phyloP scores from a whole-genome alignment of 139 green algal species.

The Chlamydomonas sp. region DNA sequence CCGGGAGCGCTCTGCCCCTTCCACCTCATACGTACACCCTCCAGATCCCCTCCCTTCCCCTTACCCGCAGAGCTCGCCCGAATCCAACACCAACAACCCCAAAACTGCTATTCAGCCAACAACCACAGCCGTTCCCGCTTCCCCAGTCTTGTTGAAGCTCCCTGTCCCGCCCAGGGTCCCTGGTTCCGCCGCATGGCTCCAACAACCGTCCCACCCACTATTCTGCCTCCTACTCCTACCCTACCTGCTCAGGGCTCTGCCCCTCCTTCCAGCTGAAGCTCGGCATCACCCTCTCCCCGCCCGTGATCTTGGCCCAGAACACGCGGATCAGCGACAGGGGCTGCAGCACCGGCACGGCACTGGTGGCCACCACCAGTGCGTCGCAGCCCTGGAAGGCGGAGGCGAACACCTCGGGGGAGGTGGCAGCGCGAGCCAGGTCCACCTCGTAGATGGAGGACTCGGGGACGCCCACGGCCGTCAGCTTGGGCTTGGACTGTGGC shows the following conservation, averaged over 20 bases:
- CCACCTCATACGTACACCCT: too few relatives aligned
- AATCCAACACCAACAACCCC: too few relatives aligned
- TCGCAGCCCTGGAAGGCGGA: conserved; percentile 50
- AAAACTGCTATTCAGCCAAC: not conserved
- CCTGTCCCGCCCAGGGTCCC: not conserved
- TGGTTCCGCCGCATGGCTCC: not conserved
- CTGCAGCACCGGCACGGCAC: conserved; percentile 47
- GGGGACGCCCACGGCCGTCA: conserved; percentile 20
- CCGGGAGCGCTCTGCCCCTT: too few relatives aligned
- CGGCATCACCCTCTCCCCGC: conserved; percentile 54
- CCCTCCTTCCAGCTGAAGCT: conserved; percentile 71
- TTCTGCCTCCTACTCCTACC: not conserved
- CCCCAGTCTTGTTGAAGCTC: not conserved
- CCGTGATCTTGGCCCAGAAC: conserved; percentile 49
- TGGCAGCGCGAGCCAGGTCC: conserved; percentile 15
- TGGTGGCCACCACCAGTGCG: conserved; percentile 67
- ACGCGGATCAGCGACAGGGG: conserved; percentile 22
- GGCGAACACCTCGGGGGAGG: conserved; percentile 5
- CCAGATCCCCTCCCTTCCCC: too few relatives aligned
- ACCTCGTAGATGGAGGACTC: conserved; percentile 37
- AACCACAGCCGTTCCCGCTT: not conserved
- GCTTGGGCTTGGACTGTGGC: conserved; percentile 19
- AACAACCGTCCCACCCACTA: not conserved
- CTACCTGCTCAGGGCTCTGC: conserved; percentile 66
- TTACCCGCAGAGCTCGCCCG: too few relatives aligned